Base-by-base conservation (phyloP, 257 asterid genomes). In the Forsythia viridissima region DNA sequence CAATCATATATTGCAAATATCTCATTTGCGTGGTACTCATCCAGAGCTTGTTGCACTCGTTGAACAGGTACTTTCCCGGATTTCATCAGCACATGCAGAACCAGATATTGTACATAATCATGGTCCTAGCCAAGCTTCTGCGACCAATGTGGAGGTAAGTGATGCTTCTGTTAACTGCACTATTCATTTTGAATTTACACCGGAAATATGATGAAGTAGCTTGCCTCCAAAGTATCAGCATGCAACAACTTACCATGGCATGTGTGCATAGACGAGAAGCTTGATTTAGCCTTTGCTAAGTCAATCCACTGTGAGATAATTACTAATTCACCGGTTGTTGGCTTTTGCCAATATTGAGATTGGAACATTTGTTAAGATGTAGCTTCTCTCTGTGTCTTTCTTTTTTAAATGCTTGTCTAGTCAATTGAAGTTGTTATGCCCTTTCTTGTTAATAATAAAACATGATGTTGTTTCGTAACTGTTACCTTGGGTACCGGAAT, bases 1-100 rank as follows among this genome's bases (percentile, higher is more conserved):
- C 90, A 96, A 92, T 84, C 97, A 93, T 86, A 91, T 96, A 80
- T 78, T 93, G 80, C 98, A 93, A 83, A 96, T 96, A 90, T 91
- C 98, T 81, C 98, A 96, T 83, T 75, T 93, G 80, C 99, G 97
- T 78, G 96, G 82, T 70, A 85, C 89, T 51, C 91, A 93, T 79
- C 43, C 89, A 41, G 97, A 93, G 36, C 92, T 93, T 83, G 93
- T 92, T 77, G 81, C 86, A 42, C 87, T 83, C 74, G 88, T 94
- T 83, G 97, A 96, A 81, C 83, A 87, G 83, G 89, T 93, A 52
- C 97, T 96, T 78, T 88, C 83, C 66, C 86, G 85, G 83, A 86
- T 88, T 44, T 91, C 98, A 59, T 90, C 93, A 11, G 85, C 89
- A 75, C 94, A 90, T 83, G 80, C 89, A 78, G 97, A 93, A 81